These are phyloP conservation scores for Ascochyta lentis DNA, from an alignment of 2,329 filamentous ascomycete species.

Conservation along the genomic window DNA sequence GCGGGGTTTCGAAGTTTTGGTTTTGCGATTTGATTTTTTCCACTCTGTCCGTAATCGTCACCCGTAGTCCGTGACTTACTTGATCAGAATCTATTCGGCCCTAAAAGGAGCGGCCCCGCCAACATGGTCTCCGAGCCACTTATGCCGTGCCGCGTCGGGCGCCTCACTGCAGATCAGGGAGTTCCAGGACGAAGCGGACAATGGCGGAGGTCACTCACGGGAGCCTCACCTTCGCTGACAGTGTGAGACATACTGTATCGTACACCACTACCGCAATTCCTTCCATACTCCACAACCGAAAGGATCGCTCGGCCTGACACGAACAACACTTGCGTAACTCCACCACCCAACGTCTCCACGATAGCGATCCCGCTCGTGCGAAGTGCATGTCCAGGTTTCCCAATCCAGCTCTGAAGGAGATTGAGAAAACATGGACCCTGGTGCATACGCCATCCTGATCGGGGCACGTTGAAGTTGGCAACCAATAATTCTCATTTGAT, in stretches of 20 bases:
- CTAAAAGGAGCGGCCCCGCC: slow-evolving; percentile 9
- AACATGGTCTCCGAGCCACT: slow-evolving; percentile 11
- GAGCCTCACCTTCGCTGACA: neutral
- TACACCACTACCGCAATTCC: neutral
- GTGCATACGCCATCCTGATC: neutral
- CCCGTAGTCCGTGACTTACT: neutral
- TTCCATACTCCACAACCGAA: neutral
- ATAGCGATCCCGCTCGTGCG: too few relatives aligned
- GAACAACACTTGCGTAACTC: too few relatives aligned
- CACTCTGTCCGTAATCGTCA: too few relatives aligned
- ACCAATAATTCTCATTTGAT: neutral
- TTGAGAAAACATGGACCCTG: neutral
- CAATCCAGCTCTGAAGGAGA: neutral
- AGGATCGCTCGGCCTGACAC: too few relatives aligned
- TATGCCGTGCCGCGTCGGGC: slow-evolving; percentile 1
- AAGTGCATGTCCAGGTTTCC: too few relatives aligned
- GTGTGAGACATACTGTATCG: neutral
- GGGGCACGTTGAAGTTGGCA: neutral
- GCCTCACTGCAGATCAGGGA: slow-evolving; percentile 6
- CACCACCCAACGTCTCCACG: too few relatives aligned
- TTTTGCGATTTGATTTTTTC: too few relatives aligned
- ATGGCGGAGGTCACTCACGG: neutral
- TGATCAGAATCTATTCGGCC: neutral
- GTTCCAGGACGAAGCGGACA: neutral
- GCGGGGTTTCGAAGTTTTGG: too few relatives aligned